These are phyloP conservation scores for Ophiosphaerella narmari DNA, from an alignment of 2,329 filamentous ascomycete species.

Conservation along the genomic window DNA sequence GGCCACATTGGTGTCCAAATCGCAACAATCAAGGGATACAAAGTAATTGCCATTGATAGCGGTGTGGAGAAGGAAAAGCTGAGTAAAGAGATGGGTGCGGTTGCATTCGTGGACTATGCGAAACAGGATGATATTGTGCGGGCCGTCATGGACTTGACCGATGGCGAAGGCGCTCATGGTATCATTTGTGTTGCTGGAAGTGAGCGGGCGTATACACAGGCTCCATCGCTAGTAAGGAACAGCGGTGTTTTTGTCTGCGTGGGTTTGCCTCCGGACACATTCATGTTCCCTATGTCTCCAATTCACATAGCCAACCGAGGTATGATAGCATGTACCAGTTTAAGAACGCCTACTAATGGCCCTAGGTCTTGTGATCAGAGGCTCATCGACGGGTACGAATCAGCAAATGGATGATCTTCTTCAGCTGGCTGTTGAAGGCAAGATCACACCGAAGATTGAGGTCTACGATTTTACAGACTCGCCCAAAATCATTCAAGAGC, in stretches of 20 bases:
- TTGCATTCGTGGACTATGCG: constrained; percentile 77
- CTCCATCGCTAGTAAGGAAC: constrained; percentile 50
- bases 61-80: constrained; percentile 78
- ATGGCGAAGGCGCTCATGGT: constrained; percentile 52
- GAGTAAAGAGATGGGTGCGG: constrained; percentile 71
- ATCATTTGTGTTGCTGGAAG: constrained; percentile 54
- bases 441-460: constrained; percentile 46
- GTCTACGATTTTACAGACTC: constrained; percentile 44
- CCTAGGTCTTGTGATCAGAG: constrained; percentile 50
- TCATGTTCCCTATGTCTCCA: constrained; percentile 52
- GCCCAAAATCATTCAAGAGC: constrained; percentile 41
- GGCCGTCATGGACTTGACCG: constrained; percentile 48
- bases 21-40: constrained; percentile 79
- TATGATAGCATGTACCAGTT: constrained; percentile 10
- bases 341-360: constrained; percentile 1
- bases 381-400: constrained; percentile 52
- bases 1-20: constrained; percentile 83
- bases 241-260: constrained; percentile 56
- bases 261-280: constrained; percentile 51
- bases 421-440: constrained; percentile 49
- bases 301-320: constrained; percentile 54
- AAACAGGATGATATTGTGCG: constrained; percentile 51
- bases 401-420: constrained; percentile 54
- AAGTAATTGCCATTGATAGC: constrained; percentile 80
- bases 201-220: constrained; percentile 51